A percentile compares a stretch with the other conserved stretches of the same genome.
Evolutionary conservation across 805 yeast species (phyloP).

Genomic region (Candida glaebosa): DNA sequence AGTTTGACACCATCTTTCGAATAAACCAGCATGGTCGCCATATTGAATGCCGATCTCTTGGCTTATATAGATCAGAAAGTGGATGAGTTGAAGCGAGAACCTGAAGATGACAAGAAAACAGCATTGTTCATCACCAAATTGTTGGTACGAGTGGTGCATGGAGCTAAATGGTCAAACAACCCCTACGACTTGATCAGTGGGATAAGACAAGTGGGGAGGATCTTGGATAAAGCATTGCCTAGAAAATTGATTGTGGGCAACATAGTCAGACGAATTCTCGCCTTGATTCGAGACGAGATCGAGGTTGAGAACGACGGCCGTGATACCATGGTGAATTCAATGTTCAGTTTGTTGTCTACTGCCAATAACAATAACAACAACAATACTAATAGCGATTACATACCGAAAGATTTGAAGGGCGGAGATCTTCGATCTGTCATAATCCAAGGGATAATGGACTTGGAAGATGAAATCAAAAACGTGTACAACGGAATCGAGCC

Average conservation of each 20-base stretch:
- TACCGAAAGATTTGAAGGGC: slow-evolving; percentile 24
- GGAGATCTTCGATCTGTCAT: slow-evolving; percentile 75
- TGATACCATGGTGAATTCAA: slow-evolving; percentile 67
- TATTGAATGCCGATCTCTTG: slow-evolving; percentile 28
- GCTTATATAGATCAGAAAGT: slow-evolving; percentile 37
- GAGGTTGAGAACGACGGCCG: slow-evolving; percentile 43
- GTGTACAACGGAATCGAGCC: slow-evolving; percentile 88
- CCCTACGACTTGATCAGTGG: slow-evolving; percentile 68
- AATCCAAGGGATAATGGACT: slow-evolving; percentile 88
- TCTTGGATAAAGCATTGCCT: slow-evolving; percentile 78
- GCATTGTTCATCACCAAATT: slow-evolving; percentile 88
- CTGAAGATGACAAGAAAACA: slow-evolving; percentile 73
- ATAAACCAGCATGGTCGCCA: background rate
- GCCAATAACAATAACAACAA: slow-evolving; percentile 14
- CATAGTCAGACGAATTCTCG: slow-evolving; percentile 83
- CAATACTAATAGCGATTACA: slow-evolving; percentile 20
- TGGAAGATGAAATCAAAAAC: slow-evolving; percentile 86
- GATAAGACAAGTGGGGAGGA: slow-evolving; percentile 69
- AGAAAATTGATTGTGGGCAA: slow-evolving; percentile 87
- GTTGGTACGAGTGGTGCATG: slow-evolving; percentile 82
- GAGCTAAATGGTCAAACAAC: slow-evolving; percentile 75
- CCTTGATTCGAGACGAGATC: slow-evolving; percentile 82
- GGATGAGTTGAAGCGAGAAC: slow-evolving; percentile 71
- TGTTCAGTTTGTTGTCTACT: slow-evolving; percentile 81
- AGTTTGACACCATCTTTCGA: background rate